phyloP scores from a whole-genome alignment of 1,284 basidiomycete genomes.

The Moniliophthora roreri region DNA sequence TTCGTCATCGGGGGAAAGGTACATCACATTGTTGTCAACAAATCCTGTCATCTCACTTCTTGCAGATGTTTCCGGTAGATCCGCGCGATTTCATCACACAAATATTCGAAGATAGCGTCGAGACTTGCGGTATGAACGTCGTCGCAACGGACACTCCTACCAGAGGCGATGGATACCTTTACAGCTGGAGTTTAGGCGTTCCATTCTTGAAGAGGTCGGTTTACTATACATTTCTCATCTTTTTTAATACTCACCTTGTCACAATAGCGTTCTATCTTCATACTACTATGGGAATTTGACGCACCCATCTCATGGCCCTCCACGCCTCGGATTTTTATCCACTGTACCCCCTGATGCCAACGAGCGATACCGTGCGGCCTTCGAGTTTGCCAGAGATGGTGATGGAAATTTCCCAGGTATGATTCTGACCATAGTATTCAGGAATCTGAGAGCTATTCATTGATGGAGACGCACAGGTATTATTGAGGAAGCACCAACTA shows the following conservation, averaged over 20 bases:
- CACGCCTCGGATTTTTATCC: conserved; percentile 69
- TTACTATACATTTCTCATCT: neutral
- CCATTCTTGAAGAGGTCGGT: conserved; percentile 54
- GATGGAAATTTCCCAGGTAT: conserved; percentile 44
- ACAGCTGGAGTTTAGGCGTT: conserved; percentile 55
- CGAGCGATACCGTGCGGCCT: conserved; percentile 36
- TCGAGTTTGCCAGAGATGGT: conserved; percentile 35
- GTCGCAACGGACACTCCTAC: conserved; percentile 16
- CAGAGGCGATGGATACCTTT: conserved; percentile 39
- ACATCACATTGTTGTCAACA: too few relatives aligned
- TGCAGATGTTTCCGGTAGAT: conserved; percentile 15
- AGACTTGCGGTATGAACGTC: conserved; percentile 12
- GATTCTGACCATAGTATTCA: too few relatives aligned
- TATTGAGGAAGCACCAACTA: conserved; percentile 27
- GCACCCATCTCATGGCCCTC: conserved; percentile 60
- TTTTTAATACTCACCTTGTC: neutral
- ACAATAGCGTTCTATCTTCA: conserved; percentile 45
- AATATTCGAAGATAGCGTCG: conserved; percentile 1
- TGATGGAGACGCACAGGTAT: conserved; percentile 21
- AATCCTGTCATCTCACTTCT: too few relatives aligned
- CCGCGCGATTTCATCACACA: conserved; percentile 13
- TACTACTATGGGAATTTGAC: conserved; percentile 70
- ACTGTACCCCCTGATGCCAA: conserved; percentile 58
- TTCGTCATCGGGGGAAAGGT: conserved; percentile 52
- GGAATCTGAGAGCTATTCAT: too few relatives aligned